phyloP scores from a whole-genome alignment of 371 early-diverging fungal genomes.

The Mucor mucedo region DNA sequence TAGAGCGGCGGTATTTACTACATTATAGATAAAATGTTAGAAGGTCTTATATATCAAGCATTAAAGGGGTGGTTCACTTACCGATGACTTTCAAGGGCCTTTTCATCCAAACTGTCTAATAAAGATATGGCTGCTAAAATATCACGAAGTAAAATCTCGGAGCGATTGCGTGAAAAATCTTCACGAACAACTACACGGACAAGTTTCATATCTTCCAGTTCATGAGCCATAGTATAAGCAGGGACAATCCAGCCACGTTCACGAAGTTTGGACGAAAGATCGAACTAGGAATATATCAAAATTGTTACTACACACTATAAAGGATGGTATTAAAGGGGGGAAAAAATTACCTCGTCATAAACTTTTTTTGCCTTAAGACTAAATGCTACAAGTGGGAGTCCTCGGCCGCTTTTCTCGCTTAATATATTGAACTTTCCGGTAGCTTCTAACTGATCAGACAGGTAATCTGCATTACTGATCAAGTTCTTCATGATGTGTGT shows the following conservation, averaged over 20 bases:
- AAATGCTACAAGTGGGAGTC: conserved; percentile 75
- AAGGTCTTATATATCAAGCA: background rate
- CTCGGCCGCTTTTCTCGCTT: conserved; percentile 47
- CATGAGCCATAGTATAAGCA: conserved; percentile 51
- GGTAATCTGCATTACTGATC: conserved; percentile 48
- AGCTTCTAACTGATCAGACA: conserved; percentile 54
- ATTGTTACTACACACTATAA: background rate
- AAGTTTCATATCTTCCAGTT: conserved; percentile 35
- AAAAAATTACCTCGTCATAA: conserved; percentile 39
- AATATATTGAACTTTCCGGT: conserved; percentile 68
- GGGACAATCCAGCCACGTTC: conserved; percentile 70
- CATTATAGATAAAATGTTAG: background rate
- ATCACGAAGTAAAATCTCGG: conserved; percentile 40
- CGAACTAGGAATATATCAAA: conserved; percentile 38
- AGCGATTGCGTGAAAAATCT: conserved; percentile 38
- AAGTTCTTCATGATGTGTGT: conserved; percentile 61
- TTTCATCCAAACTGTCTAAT: conserved; percentile 22
- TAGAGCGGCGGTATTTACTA: conserved; percentile 10
- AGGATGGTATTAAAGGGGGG: background rate
- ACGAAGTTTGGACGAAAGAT: conserved; percentile 53
- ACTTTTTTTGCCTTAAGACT: conserved; percentile 35
- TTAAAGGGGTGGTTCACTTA: background rate
- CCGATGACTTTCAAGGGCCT: conserved; percentile 17
- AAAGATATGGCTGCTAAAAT: conserved; percentile 18
- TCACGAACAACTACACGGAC: conserved; percentile 52